Percentiles rank a stretch among this genome's conserved stretches.
Evolutionary conservation across 495 filamentous ascomycete genomes (phyloP).

Genomic region (Neurospora sp.): DNA sequence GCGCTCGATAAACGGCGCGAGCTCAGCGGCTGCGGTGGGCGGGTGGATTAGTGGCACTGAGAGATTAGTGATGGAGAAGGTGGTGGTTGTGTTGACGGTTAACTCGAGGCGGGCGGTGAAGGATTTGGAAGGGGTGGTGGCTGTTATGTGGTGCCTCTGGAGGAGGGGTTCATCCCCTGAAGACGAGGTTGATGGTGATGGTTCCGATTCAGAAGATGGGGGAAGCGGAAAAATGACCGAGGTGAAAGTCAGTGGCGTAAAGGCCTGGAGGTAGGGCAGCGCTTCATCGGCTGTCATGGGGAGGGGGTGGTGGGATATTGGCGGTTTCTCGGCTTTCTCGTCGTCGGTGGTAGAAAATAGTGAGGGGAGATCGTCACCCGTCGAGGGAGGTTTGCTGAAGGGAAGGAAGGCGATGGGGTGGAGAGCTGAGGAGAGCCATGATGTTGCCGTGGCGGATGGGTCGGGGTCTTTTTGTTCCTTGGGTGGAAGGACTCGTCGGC

Average conservation of each 20-base stretch:
- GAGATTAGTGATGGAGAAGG: constrained; percentile 25
- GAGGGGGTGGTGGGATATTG: constrained; percentile 44
- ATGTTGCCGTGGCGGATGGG: constrained; percentile 8
- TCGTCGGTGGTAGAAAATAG: constrained; percentile 1
- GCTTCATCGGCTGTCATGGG: constrained; percentile 40
- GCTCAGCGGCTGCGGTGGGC: constrained; percentile 27
- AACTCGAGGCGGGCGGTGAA: constrained; percentile 38
- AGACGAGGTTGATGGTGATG: not conserved
- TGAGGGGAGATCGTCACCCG: not conserved
- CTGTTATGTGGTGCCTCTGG: constrained; percentile 32
- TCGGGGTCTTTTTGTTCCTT: constrained; percentile 15
- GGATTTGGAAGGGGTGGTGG: constrained; percentile 20
- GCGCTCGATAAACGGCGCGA: constrained; percentile 29
- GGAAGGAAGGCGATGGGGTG: constrained; percentile 41
- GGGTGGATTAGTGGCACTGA: constrained; percentile 33
- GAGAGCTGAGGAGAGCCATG: constrained; percentile 30
- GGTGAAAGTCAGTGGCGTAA: constrained; percentile 44
- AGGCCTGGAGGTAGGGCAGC: constrained; percentile 46
- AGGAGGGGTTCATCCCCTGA: constrained; percentile 13
- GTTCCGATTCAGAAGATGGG: not conserved
- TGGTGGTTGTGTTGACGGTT: constrained; percentile 32
- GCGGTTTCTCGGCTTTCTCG: constrained; percentile 16
- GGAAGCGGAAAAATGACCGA: constrained; percentile 36
- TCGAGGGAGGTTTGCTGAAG: constrained; percentile 27
- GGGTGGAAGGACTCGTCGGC: constrained; percentile 27